Evolutionary conservation across 495 filamentous ascomycete species (phyloP), one percentile per base, ranked within the genome.

Genomic region (Penicillium odoratum): DNA sequence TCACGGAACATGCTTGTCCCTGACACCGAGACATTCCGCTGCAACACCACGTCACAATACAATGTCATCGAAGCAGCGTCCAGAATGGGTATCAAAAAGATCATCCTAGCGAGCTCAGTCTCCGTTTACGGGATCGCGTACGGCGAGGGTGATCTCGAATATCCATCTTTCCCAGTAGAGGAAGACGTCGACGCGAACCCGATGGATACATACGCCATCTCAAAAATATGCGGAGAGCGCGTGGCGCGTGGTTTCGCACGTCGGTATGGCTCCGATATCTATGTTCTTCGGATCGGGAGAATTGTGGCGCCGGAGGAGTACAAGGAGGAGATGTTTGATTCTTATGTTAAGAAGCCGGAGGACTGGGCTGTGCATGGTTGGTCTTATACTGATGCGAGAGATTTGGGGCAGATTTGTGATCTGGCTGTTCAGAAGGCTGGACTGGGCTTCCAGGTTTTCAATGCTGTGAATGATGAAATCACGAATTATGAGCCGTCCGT

Each of bases 21-120:
- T 0, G 85, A 88, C 63, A 80, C 77, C 30, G 83, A 86, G 63
- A 77, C 73, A 33, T 87, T 83, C 65, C 75, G 74, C 48, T 75
- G 69, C 21, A 88, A 87, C 57, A 72, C 80, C 0, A 63, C 72
- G 7, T 64, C 73, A 15, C 80, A 78, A 5, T 85, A 84, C 63
- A 87, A 88, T 59, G 75, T 87, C 10, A 77, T 88, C 59, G 85
- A 87, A 60, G 84, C 82, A 0, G 80, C 83, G 5, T 85, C 73
- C 56, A 81, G 81, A 38, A 69, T 87, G 3, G 80, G 80, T 7
- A 80, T 86, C 45, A 81, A 78, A 62, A 88, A 87, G 65, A 80
- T 86, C 56, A 72, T 87, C 60, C 73, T 84, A 44, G 83, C 84
- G 1, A 79, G 74, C 55, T 77, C 74, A 4, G 80, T 85, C 53